phyloP scores from a whole-genome alignment of 1,284 basidiomycete genomes.

The Boletus semigastroideus region DNA sequence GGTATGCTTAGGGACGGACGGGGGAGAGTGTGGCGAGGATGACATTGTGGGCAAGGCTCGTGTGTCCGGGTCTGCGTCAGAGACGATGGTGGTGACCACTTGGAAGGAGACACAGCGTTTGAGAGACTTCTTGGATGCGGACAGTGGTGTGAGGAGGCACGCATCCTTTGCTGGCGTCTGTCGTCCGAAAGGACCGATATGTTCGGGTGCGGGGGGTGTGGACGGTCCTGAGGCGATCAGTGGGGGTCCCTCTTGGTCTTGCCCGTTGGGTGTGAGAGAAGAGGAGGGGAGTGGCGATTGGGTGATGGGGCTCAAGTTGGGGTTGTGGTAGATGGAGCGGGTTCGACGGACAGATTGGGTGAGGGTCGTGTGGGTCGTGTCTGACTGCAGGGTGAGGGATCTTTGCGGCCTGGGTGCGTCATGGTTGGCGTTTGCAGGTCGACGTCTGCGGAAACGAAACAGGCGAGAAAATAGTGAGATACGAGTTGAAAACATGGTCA shows the following conservation, averaged over 20 bases:
- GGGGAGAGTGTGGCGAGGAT: slow-evolving; percentile 11
- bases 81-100: neutral
- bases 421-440: neutral
- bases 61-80: no score
- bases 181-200: no score
- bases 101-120: slow-evolving; percentile 11
- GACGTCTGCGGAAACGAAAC: slow-evolving; percentile 18
- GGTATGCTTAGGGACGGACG: no score
- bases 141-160: neutral
- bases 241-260: no score
- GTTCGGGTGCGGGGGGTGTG: no score
- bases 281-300: neutral
- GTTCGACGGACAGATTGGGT: neutral
- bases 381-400: neutral
- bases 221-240: no score
- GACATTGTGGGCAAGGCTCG: neutral
- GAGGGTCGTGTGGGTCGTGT: neutral
- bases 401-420: neutral
- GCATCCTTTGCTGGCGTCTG: neutral
- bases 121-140: neutral
- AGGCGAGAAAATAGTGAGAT: slow-evolving; percentile 19
- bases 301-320: neutral
- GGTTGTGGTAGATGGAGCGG: neutral
- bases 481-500: slow-evolving; percentile 18
- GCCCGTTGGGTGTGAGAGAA: no score